Evolutionary conservation across 2,329 filamentous ascomycete genomes (phyloP).

Genomic region (Colletotrichum aenigma): DNA sequence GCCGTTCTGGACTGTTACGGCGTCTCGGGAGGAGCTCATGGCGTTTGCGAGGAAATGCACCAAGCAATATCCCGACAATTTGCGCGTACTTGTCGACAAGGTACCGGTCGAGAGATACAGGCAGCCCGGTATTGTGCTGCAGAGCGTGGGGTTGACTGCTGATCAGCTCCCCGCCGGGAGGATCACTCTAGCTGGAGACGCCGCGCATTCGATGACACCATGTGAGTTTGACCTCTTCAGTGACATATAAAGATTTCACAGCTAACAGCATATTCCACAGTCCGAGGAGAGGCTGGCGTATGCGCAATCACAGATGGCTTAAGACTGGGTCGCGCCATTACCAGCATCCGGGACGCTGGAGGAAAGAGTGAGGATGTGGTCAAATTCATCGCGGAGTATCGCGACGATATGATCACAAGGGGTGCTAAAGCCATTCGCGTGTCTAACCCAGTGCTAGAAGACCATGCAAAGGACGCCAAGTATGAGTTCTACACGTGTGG

Average conservation of each 20-base stretch:
- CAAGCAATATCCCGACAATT: not conserved
- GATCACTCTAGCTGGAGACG: not conserved
- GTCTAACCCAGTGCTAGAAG: not conserved
- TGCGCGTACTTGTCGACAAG: not conserved
- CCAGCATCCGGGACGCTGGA: not conserved
- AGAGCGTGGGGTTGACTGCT: not conserved
- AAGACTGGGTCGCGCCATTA: not conserved
- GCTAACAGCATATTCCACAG: not conserved
- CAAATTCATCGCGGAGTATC: not conserved
- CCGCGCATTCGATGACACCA: not conserved
- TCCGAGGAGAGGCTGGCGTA: not conserved
- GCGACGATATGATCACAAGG: not conserved
- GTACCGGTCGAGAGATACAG: not conserved
- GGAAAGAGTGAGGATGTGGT: not conserved
- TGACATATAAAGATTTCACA: not conserved
- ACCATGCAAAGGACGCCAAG: not conserved
- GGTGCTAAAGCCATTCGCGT: not conserved
- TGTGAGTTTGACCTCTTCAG: not conserved
- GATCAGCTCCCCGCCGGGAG: not conserved
- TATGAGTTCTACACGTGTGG: not conserved
- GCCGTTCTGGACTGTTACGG: not conserved
- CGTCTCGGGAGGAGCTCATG: not conserved
- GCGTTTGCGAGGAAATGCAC: not conserved
- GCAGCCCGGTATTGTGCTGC: not conserved
- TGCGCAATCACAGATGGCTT: not conserved